Evolutionary conservation across 179 eudicot genomes (phyloP), one percentile per base, ranked within the genome.

Genomic region (Nepenthes alata): DNA sequence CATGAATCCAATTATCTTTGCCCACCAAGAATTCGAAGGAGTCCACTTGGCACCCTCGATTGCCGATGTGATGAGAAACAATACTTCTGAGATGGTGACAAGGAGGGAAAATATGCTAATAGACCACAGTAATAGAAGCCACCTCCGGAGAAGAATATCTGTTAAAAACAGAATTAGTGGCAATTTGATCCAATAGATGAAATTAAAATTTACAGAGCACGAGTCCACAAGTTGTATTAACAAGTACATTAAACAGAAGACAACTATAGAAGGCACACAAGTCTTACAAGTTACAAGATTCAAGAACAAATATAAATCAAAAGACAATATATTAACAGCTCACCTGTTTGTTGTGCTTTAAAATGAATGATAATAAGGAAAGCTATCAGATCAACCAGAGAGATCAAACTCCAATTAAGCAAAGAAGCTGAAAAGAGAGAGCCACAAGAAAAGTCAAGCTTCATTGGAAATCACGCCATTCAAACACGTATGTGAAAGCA

Each of bases 391-490:
- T 89, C 77, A 64, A 87, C 79, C 47, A 89, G 78, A 67, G 87
- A 85, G 58, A 85, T 77, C 67, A 93, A 72, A 78, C 95, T 89
- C 97, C 98, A 93, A 72, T 89, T 78, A 65, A 83, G 75, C 55
- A 89, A 74, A 54, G 97, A 80, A 78, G 85, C 97, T 93, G 95
- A 83, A 65, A 38, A 35, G 48, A 69, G 66, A 37, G 9, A 39
- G 14, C n/a, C 50, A 57, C 48, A 55, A 59, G 52, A 37, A 7
- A 61, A 47, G 53, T 51, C 35, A 61, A 15, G 9, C 48, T 55
- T 37, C 45, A 48, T 39, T 34, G 60, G 49, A 5, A 11, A 44
- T 14, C 10, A 57, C 35, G 45, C 38, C 25, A 25, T 25, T 25
- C 0, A 25, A 25, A 25, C 25, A 25, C 25, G 25, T 25, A 25